Evolutionary conservation across 108 stramenopile genomes (phyloP).

Genomic region (Cylindrotheca fusiformis): DNA sequence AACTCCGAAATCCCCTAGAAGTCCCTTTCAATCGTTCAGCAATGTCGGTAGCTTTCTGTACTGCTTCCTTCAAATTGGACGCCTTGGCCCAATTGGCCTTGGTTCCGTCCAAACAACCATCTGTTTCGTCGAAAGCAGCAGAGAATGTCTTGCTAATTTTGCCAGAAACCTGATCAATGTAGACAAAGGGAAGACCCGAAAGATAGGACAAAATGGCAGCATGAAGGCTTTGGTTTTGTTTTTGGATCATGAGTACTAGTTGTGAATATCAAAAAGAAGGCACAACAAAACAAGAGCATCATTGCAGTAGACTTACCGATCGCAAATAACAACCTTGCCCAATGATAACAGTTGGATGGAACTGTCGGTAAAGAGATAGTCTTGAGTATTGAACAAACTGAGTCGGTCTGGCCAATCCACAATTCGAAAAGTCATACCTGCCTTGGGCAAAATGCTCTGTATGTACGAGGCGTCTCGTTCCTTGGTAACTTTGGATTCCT

Average conservation of each 20-base stretch:
- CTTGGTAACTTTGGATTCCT: slow-evolving; percentile 18
- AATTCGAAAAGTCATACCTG: slow-evolving; percentile 8
- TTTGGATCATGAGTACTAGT: no score
- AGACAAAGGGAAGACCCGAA: slow-evolving; percentile 30
- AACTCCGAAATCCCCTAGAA: no score
- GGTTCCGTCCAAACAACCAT: slow-evolving; percentile 20
- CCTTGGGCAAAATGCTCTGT: slow-evolving; percentile 4
- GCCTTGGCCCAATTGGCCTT: slow-evolving; percentile 12
- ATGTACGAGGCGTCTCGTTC: slow-evolving; percentile 7
- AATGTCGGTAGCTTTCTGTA: slow-evolving; percentile 14
- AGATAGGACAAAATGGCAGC: slow-evolving; percentile 31
- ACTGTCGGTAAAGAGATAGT: slow-evolving; percentile 28
- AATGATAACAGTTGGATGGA: slow-evolving; percentile 30
- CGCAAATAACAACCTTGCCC: slow-evolving; percentile 33
- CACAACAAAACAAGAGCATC: no score
- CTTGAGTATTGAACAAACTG: slow-evolving; percentile 14
- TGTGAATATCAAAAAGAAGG: no score
- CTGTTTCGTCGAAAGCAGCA: slow-evolving; percentile 12
- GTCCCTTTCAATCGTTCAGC: no score
- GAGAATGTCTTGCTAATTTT: slow-evolving; percentile 23
- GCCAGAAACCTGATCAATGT: slow-evolving; percentile 27
- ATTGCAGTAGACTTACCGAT: no score
- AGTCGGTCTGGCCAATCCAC: slow-evolving; percentile 32
- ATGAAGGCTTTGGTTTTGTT: no score
- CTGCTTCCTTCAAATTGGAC: slow-evolving; percentile 10